Conservation (phyloP, 495 filamentous ascomycete species). For the Penicillium odoratum region DNA sequence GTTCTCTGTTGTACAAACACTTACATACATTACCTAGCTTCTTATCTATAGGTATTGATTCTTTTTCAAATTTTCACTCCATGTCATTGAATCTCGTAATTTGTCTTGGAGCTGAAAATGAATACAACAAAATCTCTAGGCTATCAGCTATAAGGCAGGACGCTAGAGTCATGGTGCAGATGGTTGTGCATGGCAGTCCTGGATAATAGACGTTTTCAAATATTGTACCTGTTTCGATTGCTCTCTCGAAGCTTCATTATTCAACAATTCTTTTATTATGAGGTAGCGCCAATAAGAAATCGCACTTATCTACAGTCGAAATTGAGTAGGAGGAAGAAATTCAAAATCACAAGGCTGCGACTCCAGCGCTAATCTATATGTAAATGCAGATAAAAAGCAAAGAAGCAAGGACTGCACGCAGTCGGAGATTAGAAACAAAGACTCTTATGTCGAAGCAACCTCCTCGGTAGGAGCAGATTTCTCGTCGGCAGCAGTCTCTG, state of each 20-base stretch:
- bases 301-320: conserved; percentile 26
- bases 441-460: conserved; percentile 8
- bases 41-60: not conserved
- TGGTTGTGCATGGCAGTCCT: not conserved
- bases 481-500: conserved; percentile 2
- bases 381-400: conserved; percentile 16
- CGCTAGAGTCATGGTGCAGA: not conserved
- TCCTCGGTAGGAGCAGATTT: conserved; percentile 7
- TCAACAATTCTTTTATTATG: conserved; percentile 11
- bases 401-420: conserved; percentile 1
- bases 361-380: conserved; percentile 21
- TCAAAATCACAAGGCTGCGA: conserved; percentile 10
- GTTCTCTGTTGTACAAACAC: not conserved
- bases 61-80: not conserved
- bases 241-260: not conserved
- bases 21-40: not conserved
- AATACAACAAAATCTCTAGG: no score
- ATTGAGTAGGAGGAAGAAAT: conserved; percentile 6
- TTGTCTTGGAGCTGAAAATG: not conserved
- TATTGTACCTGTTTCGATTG: not conserved
- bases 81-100: not conserved
- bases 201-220: not conserved
- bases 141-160: not conserved
- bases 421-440: not conserved
- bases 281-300: conserved; percentile 7